Evolutionary conservation across 2,329 filamentous ascomycete species (phyloP), one percentile per base, ranked within the genome.

Genomic region (Colletotrichum musicola): DNA sequence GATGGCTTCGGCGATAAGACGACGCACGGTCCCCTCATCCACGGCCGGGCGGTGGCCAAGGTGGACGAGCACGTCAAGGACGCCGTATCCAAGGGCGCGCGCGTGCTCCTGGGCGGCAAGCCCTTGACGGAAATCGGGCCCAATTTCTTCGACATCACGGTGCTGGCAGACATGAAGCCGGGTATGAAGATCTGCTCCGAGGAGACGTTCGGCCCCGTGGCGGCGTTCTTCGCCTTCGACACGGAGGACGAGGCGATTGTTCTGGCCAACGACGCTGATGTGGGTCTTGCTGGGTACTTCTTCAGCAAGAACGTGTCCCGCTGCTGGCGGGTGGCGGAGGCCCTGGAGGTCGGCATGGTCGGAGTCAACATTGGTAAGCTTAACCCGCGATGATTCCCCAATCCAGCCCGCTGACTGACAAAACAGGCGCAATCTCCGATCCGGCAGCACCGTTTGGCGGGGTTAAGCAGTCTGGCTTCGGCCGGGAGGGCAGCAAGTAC

Each of bases 11-110:
- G 85, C 6, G 87, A 91, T 72, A 83, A 82, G 42, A 93, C 91
- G 1, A 92, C 90, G 81, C 92, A 94, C 75, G 92, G 92, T 0
- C 92, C 92, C 0, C 90, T 93, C 74, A 88, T 93, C 50, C 91
- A 69, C 90, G 7, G 90, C 90, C 77, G 79, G 83, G 14, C 92
- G 93, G 76, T 92, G 90, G 90, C 94, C 58, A 84, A 89, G 44
- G 86, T 95, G 3, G 82, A 94, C 40, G 85, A 84, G 1, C 95
- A 91, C 76, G 89, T 95, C 55, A 87, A 93, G 64, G 76, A 85
- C 13, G 92, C 91, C 22, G 92, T 92, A 72, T 84, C 84, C 7
- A 90, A 93, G 76, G 92, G 92, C 22, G 90, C 91, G 0, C 91
- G 84, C 6, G 82, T 94, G 1, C 82, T 86, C 18, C 78, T 85